Base-by-base conservation (phyloP, 1,139 yeast genomes). In the Debaryomyces singareniensis region DNA sequence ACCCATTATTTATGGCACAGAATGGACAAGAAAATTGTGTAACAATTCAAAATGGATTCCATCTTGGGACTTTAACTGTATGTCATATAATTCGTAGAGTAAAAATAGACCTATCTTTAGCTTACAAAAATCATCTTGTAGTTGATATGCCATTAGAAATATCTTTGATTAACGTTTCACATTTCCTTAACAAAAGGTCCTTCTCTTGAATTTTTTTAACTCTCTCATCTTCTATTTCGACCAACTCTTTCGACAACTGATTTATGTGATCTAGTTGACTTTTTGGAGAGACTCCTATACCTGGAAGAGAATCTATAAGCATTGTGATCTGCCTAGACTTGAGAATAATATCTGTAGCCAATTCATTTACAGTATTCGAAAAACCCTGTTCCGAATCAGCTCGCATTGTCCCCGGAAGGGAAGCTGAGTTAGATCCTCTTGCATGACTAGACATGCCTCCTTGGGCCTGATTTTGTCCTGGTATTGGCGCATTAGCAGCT, bases 281-380 rank as follows among this genome's bases (percentile, higher is more conserved):
- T 26, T 69, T 72, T 18, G 85, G 85, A 2, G 89, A 76, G 1
- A 83, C 87, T 10, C 94, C 96, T 3, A 87, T 84, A 3, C 97
- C 98, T 0, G 99, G 98, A 28, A 91, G 61, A 2, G 94, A 77
- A 49, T 85, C 95, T 20, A 91, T 87, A 24, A 91, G 71, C 54
- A 83, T 77, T 29, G 85, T 75, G 12, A 89, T 84, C 51, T 91
- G 98, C 42, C 94, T 71, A 3, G 95, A 75, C 47, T 89, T 87
- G 36, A 86, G 59, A 15, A 89, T 84, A 13, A 91, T 72, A 49
- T 91, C 97, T 1, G 83, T 75, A 2, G 95, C 75, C 13, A 91
- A 65, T 45, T 82, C 93, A 43, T 77, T 78, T 25, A 81, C 61
- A 7, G 83, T 77, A 28, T 69, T 71, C 12, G 65, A 64, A 45